phyloP scores from a whole-genome alignment of 345 rosid genomes.

The Aquilaria sinensis region DNA sequence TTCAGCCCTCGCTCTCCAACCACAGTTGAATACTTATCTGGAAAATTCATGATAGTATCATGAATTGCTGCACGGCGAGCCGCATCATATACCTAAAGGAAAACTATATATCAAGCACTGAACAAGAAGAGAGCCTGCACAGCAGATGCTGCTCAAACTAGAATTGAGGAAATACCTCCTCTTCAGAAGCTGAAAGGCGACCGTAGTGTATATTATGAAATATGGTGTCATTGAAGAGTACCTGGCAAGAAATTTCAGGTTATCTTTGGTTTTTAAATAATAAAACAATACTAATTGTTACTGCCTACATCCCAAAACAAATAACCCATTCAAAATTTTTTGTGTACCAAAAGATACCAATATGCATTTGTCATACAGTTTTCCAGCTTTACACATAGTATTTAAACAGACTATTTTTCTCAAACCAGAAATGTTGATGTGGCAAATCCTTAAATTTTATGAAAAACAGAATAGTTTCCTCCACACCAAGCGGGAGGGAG shows the following conservation, averaged over 20 bases:
- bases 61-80: slow-evolving; percentile 95
- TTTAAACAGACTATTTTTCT: no score
- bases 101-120: slow-evolving; percentile 8
- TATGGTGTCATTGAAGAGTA: slow-evolving; percentile 93
- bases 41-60: slow-evolving; percentile 86
- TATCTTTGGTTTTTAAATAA: neutral
- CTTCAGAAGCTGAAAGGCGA: slow-evolving; percentile 82
- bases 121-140: slow-evolving; percentile 2
- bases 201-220: slow-evolving; percentile 96
- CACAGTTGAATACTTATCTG: slow-evolving; percentile 80
- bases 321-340: no score
- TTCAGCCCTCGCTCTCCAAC: slow-evolving; percentile 99
- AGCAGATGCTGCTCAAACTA: slow-evolving; percentile 1
- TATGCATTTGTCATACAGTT: no score
- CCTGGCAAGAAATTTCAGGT: slow-evolving; percentile 42
- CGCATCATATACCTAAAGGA: slow-evolving; percentile 82
- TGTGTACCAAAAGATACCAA: no score
- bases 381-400: no score
- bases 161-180: slow-evolving; percentile 47
- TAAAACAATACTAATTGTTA: neutral
- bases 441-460: no score
- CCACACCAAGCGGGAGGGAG: no score
- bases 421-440: no score
- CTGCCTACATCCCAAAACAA: no score
- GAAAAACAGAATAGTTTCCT: no score